A percentile compares a stretch with the other conserved stretches of the same genome.
Conservation (phyloP, 2,329 filamentous ascomycete species). For the Chaetomium globosum region DNA sequence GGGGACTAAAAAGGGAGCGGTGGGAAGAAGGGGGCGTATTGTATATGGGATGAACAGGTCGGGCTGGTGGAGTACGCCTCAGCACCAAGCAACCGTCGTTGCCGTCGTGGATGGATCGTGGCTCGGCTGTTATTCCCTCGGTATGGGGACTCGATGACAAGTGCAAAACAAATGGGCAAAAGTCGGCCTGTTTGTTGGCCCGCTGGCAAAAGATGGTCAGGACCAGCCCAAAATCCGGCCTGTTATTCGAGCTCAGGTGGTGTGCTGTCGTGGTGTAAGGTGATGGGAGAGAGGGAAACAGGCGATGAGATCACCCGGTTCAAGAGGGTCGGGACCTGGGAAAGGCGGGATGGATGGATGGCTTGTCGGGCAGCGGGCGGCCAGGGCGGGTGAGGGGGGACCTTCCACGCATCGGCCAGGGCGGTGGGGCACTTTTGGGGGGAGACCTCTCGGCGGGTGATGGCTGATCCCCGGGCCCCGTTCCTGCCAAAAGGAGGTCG, state of each 20-base stretch:
- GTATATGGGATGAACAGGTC: conserved; percentile 32
- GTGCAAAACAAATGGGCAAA: conserved; percentile 16
- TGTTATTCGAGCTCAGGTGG: conserved; percentile 25
- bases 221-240: conserved; percentile 36
- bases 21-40: conserved; percentile 22
- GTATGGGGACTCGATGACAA: conserved; percentile 16
- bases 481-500: conserved; percentile 4
- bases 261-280: conserved; percentile 29
- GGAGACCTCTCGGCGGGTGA: conserved; percentile 10
- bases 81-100: conserved; percentile 32
- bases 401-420: conserved; percentile 8
- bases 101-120: conserved; percentile 27
- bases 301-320: conserved; percentile 37
- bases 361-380: conserved; percentile 31
- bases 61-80: conserved; percentile 33
- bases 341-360: conserved; percentile 9
- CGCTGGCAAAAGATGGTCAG: conserved; percentile 32
- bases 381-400: conserved; percentile 28
- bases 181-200: conserved; percentile 24
- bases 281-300: conserved; percentile 34
- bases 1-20: conserved; percentile 22
- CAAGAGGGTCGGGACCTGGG: conserved; percentile 6
- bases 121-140: conserved; percentile 30
- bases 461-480: conserved; percentile 17
- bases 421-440: conserved; percentile 15